These are phyloP conservation scores for Metarhizium guizhouense DNA, from an alignment of 2,329 filamentous ascomycete species.

Conservation along the genomic window DNA sequence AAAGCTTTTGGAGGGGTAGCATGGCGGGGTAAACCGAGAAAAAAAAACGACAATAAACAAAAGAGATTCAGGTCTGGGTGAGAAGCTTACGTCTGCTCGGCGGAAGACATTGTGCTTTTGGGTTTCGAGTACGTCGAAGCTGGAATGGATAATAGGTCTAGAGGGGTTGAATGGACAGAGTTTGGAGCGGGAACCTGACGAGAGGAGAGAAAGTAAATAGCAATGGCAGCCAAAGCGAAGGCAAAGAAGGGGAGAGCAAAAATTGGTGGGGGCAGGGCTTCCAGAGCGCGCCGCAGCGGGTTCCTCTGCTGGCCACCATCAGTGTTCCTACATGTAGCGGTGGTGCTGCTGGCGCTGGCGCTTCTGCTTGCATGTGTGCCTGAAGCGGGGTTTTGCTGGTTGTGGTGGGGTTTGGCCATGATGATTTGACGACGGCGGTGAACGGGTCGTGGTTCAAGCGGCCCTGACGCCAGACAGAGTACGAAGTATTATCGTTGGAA, in stretches of 20 bases:
- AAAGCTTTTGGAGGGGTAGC: slow-evolving; percentile 12
- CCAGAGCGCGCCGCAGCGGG: slow-evolving; percentile 22
- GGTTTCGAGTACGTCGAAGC: slow-evolving; percentile 11
- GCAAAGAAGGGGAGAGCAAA: slow-evolving; percentile 29
- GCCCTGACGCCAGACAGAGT: too few relatives aligned
- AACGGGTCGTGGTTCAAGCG: background rate
- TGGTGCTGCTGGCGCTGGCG: background rate
- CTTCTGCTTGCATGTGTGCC: background rate
- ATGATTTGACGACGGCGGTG: background rate
- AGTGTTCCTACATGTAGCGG: background rate
- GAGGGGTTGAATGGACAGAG: slow-evolving; percentile 19
- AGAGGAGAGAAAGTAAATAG: slow-evolving; percentile 15
- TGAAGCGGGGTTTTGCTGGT: slow-evolving; percentile 6
- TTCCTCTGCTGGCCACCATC: background rate
- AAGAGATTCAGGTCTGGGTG: background rate
- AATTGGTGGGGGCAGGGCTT: slow-evolving; percentile 35
- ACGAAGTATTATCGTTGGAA: too few relatives aligned
- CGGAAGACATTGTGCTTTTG: slow-evolving; percentile 53
- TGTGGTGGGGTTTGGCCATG: slow-evolving; percentile 8
- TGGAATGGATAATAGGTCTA: slow-evolving; percentile 17
- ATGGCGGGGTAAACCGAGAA: slow-evolving; percentile 23
- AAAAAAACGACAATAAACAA: background rate
- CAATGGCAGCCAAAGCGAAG: slow-evolving; percentile 27
- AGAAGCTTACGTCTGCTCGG: slow-evolving; percentile 74
- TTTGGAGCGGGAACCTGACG: slow-evolving; percentile 10